phyloP scores from a whole-genome alignment of 75 land plant species.

The Chamaecyparis obtusa region DNA sequence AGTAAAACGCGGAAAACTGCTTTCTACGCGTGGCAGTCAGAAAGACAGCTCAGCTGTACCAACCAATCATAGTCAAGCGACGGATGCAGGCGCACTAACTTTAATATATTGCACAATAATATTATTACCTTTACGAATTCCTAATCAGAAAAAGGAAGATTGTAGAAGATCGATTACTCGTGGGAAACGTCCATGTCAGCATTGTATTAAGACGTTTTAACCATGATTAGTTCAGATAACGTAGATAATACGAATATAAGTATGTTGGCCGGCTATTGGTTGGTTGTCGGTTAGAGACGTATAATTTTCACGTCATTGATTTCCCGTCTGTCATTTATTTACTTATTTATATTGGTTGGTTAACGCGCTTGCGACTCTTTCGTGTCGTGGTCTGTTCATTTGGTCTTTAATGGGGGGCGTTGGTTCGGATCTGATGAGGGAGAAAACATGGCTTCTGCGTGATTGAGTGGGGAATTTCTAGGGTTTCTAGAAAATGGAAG shows the following conservation, averaged over 20 bases:
- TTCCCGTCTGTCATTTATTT: neutral
- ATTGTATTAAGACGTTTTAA: neutral
- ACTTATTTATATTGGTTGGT: neutral
- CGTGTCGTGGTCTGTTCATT: neutral
- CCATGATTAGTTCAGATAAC: neutral
- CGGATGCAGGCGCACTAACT: neutral
- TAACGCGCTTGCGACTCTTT: neutral
- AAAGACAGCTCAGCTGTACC: neutral
- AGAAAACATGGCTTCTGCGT: neutral
- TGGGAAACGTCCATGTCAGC: neutral
- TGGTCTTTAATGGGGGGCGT: neutral
- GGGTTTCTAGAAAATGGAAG: neutral
- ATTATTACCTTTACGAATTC: neutral
- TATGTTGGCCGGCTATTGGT: neutral
- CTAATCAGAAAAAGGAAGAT: too few relatives aligned
- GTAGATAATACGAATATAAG: neutral
- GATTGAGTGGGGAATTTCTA: neutral
- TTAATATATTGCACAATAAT: neutral
- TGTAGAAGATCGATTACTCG: neutral
- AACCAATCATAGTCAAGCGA: neutral
- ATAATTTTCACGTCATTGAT: neutral
- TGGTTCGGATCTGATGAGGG: neutral
- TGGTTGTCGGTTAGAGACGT: neutral
- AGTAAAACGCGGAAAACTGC: neutral
- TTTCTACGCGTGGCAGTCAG: conserved; percentile 3